These are phyloP conservation scores for Calonectria pauciramosa DNA, from an alignment of 2,329 filamentous ascomycete species.

Conservation along the genomic window DNA sequence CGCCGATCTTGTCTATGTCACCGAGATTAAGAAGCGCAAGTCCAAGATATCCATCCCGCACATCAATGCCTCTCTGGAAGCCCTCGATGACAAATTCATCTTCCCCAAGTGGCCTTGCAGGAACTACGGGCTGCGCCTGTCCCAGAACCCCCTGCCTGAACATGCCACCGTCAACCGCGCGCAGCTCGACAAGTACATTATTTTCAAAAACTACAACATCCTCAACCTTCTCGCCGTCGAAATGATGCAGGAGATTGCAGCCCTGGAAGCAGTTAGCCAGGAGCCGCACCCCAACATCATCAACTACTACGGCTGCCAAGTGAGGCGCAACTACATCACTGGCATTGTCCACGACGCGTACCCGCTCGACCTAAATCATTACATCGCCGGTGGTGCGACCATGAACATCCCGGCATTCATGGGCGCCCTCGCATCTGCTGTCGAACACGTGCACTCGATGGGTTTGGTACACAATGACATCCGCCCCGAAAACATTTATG, in stretches of 20 bases:
- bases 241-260: conserved; percentile 35
- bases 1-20: not conserved
- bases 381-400: conserved; percentile 25
- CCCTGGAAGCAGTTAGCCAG: conserved; percentile 33
- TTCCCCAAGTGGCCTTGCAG: conserved; percentile 27
- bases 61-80: conserved; percentile 19
- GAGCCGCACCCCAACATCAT: conserved; percentile 47
- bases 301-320: conserved; percentile 45
- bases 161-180: conserved; percentile 29
- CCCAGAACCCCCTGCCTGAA: conserved; percentile 2
- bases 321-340: conserved; percentile 41
- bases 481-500: not conserved
- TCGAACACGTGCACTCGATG: not conserved
- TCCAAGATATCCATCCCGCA: conserved; percentile 25
- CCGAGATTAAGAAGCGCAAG: conserved; percentile 17
- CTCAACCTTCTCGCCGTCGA: conserved; percentile 24
- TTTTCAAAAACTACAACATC: conserved; percentile 29
- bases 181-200: conserved; percentile 26
- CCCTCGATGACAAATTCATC: conserved; percentile 17
- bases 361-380: conserved; percentile 28
- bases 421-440: not conserved
- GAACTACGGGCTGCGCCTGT: not conserved
- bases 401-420: not conserved
- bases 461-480: not conserved
- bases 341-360: conserved; percentile 42